Evolutionary conservation across 2,329 filamentous ascomycete species (phyloP).

Genomic region (Mariannaea elegans): DNA sequence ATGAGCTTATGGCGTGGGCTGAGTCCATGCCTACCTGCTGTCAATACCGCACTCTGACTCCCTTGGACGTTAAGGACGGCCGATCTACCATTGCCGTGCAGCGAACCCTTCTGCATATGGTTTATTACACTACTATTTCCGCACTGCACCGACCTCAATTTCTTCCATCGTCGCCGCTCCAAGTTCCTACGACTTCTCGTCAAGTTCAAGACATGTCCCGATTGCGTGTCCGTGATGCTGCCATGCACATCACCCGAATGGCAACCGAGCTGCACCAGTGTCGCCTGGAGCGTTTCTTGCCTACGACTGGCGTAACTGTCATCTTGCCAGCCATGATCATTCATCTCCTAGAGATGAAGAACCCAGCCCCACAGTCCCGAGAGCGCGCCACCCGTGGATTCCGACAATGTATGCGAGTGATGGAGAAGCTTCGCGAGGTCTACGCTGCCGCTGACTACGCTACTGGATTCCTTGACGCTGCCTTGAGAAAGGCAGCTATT

Average conservation of each 20-base stretch:
- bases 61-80: conserved; percentile 66
- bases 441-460: conserved; percentile 96
- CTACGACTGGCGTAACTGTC: conserved; percentile 90
- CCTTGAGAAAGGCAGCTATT: conserved; percentile 86
- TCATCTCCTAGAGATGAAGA: conserved; percentile 91
- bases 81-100: conserved; percentile 72
- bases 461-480: conserved; percentile 93
- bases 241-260: conserved; percentile 85
- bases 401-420: conserved; percentile 90
- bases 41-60: conserved; percentile 67
- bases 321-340: conserved; percentile 94
- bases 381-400: conserved; percentile 82
- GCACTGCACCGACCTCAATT: conserved; percentile 93
- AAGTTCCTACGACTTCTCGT: conserved; percentile 62
- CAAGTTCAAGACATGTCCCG: conserved; percentile 85
- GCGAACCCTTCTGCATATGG: conserved; percentile 88
- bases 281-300: conserved; percentile 80
- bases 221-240: conserved; percentile 82
- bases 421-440: conserved; percentile 86
- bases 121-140: conserved; percentile 91
- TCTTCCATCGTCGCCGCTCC: conserved; percentile 73
- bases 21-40: conserved; percentile 76
- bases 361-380: conserved; percentile 75
- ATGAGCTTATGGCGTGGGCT: conserved; percentile 81
- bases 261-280: conserved; percentile 78